Base-by-base conservation (phyloP, 2,329 filamentous ascomycete species). In the Aspergillus brunneoviolaceus region DNA sequence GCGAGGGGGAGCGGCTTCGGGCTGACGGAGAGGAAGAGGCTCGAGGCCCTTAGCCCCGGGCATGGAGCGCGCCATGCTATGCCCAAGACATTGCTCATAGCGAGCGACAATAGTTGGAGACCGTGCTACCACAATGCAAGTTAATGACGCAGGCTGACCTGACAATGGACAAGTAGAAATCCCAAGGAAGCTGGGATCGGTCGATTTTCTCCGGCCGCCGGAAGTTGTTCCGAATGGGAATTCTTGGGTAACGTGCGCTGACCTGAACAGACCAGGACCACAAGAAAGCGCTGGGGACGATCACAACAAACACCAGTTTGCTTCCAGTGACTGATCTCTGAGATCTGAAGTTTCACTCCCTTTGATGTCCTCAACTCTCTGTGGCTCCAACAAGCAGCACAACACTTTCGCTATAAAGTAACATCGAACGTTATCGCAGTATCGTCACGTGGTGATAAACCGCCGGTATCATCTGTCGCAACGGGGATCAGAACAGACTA, bases 71-170 rank as follows among this genome's bases (percentile, higher is more conserved):
- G 74, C 77, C 76, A 78, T 74, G 74, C 69, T 70, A 73, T 63
- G 63, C 73, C 70, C 66, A 74, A 67, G 62, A 67, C 77, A 78
- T 76, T 75, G 71, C 70, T 79, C 77, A 79, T 79, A 67, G 72
- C 73, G 69, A 64, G 66, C 62, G 52, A 65, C 60, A 65, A 57
- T 57, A 51, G 59, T 35, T 9, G 39, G 16, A 60, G 54, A 42
- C 42, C 56, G 39, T 49, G 39, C 21, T 56, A 16, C 50, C 27
- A 45, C 31, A 14, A 45, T 53, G 48, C 33, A n/a, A 50, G 25
- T 39, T 27, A 48, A 51, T 48, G 49, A 51, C n/a, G 42, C 16
- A 21, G 49, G 19, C 12, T 25, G 33, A 11, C 39, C 54, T 49
- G 27, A 5, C 39, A 57, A 49, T 29, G 7, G 49, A 48, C 19